Conservation (phyloP, 2,329 filamentous ascomycete species). For the Diaporthe sp. region DNA sequence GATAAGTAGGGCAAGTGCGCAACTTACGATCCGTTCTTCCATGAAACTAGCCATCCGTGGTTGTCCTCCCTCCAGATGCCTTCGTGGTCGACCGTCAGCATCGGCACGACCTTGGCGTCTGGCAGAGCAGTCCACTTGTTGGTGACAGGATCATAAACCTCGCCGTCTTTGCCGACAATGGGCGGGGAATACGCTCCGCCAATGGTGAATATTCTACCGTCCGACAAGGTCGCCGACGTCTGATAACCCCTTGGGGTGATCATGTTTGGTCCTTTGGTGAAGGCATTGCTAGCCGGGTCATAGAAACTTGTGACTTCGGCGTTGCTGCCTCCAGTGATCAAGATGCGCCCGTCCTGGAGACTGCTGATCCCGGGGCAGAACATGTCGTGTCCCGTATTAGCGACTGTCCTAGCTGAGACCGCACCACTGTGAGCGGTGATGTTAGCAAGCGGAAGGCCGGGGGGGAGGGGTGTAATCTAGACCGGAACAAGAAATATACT, state of each 20-base stretch:
- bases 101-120: slow-evolving; percentile 55
- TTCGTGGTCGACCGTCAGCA: slow-evolving; percentile 60
- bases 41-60: slow-evolving; percentile 67
- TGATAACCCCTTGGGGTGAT: slow-evolving; percentile 61
- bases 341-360: slow-evolving; percentile 57
- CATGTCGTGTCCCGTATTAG: slow-evolving; percentile 59
- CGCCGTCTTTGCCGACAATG: slow-evolving; percentile 62
- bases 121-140: slow-evolving; percentile 59
- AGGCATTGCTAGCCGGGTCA: slow-evolving; percentile 49
- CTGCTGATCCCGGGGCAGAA: slow-evolving; percentile 64
- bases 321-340: slow-evolving; percentile 64
- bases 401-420: slow-evolving; percentile 43
- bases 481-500: background rate
- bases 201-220: slow-evolving; percentile 66
- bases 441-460: background rate
- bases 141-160: slow-evolving; percentile 58
- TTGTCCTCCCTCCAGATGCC: slow-evolving; percentile 64
- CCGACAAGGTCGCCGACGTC: slow-evolving; percentile 57
- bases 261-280: slow-evolving; percentile 54
- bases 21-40: slow-evolving; percentile 55
- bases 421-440: slow-evolving; percentile 9
- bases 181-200: slow-evolving; percentile 65
- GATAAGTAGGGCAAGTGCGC: too few relatives aligned
- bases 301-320: slow-evolving; percentile 60
- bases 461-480: background rate